Conservation (phyloP, 495 filamentous ascomycete species). For the Aspergillus mulundensis region DNA sequence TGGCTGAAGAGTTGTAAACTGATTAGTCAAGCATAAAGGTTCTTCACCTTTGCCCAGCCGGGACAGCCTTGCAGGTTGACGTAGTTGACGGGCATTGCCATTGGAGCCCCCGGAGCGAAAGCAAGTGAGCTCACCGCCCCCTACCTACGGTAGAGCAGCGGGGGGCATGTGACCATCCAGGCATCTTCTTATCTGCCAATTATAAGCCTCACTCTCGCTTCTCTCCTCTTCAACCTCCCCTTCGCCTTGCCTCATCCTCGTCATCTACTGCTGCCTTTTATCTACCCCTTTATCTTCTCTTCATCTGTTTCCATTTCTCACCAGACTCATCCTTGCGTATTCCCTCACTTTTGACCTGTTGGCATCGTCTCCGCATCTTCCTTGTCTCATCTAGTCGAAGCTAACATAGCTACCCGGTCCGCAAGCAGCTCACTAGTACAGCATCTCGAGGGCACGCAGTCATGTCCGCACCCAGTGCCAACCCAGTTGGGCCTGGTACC, state of each 20-base stretch:
- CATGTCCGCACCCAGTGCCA: constrained; percentile 31
- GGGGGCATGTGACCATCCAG: constrained; percentile 20
- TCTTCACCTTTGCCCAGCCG: not conserved
- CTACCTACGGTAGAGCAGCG: too few relatives aligned
- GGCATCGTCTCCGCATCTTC: constrained; percentile 1
- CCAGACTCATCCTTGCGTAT: not conserved
- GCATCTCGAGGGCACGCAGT: constrained; percentile 9
- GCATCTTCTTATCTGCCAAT: constrained; percentile 20
- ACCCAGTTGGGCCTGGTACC: constrained; percentile 59
- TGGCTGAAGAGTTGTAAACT: too few relatives aligned
- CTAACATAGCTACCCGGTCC: constrained; percentile 2
- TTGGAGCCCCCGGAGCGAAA: not conserved
- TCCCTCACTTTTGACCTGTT: not conserved
- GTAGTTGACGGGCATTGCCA: not conserved
- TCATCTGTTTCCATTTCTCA: constrained; percentile 3
- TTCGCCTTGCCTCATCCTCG: constrained; percentile 1
- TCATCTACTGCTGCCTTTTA: constrained; percentile 2
- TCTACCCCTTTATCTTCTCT: constrained; percentile 8
- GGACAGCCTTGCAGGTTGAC: not conserved
- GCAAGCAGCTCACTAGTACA: not conserved
- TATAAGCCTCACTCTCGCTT: constrained; percentile 12
- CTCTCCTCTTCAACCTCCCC: constrained; percentile 9
- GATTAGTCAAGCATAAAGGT: not conserved
- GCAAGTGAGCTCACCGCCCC: too few relatives aligned
- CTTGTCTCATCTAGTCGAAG: constrained; percentile 4